Evolutionary conservation across 1,284 basidiomycete species (phyloP).

Genomic region (Testicularia cyperi): DNA sequence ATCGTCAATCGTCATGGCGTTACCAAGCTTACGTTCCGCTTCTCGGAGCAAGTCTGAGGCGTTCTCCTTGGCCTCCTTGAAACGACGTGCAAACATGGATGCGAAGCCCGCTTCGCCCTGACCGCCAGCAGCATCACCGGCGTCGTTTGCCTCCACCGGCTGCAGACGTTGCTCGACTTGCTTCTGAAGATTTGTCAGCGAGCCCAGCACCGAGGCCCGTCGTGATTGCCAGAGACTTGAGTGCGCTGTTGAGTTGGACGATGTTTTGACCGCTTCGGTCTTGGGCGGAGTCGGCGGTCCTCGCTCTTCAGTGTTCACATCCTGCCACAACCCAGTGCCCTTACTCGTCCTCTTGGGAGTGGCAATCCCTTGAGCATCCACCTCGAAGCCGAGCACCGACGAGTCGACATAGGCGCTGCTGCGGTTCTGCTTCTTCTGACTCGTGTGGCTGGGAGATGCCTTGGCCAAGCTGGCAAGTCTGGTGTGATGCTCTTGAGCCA

Average conservation of each 20-base stretch:
- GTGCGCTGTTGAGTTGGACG: not conserved
- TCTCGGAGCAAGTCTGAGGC: slow-evolving; percentile 23
- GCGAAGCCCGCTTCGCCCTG: slow-evolving; percentile 3
- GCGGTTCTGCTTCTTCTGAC: no score
- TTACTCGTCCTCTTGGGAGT: no score
- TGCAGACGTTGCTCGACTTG: not conserved
- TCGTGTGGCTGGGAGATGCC: no score
- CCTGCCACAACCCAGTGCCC: no score
- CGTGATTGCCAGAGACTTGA: slow-evolving; percentile 5
- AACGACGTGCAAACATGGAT: slow-evolving; percentile 12
- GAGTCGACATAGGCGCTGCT: not conserved
- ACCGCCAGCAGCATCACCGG: not conserved
- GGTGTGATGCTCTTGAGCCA: slow-evolving; percentile 1
- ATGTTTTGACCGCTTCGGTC: not conserved
- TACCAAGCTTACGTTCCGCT: slow-evolving; percentile 29
- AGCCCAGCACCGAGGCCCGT: slow-evolving; percentile 13
- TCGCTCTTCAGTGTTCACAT: not conserved
- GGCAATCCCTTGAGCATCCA: slow-evolving; percentile 17
- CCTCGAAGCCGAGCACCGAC: slow-evolving; percentile 11
- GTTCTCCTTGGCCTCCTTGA: slow-evolving; percentile 20
- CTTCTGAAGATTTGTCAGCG: slow-evolving; percentile 4
- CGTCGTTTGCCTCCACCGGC: not conserved
- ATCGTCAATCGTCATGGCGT: slow-evolving; percentile 35
- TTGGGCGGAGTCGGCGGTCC: slow-evolving; percentile 13
- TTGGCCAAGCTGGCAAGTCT: not conserved